phyloP scores from a whole-genome alignment of 305 asterid genomes.

The Solanum chacoense region DNA sequence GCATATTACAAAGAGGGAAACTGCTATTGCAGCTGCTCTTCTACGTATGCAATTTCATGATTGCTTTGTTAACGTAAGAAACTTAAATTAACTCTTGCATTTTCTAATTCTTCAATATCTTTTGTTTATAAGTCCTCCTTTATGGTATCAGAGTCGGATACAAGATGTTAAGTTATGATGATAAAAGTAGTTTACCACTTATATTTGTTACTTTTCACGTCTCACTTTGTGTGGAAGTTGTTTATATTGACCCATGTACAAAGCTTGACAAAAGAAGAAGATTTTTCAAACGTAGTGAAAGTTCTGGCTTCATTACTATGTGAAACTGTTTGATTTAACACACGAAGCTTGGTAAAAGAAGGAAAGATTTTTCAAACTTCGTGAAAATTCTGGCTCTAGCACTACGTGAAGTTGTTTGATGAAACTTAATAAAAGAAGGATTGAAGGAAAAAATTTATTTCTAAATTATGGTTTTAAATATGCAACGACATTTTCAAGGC shows the following conservation, averaged over 20 bases:
- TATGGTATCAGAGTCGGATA: neutral
- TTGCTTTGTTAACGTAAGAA: slow-evolving; percentile 53
- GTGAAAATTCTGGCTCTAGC: rapidly evolving
- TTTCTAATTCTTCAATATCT: neutral
- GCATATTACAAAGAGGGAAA: slow-evolving; percentile 14
- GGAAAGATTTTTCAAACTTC: neutral
- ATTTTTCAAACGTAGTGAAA: too few species aligned
- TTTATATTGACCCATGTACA: neutral
- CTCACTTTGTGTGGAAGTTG: neutral
- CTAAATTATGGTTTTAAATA: neutral
- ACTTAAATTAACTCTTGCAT: neutral
- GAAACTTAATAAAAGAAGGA: neutral
- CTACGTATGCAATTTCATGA: slow-evolving; percentile 69
- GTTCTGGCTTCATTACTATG: neutral
- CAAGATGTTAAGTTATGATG: neutral
- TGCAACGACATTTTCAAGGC: neutral
- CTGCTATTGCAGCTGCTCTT: slow-evolving; percentile 36
- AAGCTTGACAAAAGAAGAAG: neutral
- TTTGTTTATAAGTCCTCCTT: neutral
- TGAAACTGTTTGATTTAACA: neutral
- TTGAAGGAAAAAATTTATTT: rapidly evolving
- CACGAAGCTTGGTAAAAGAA: neutral
- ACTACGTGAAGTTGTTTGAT: neutral
- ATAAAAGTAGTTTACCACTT: neutral
- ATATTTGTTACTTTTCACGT: neutral